Evolutionary conservation across 2,329 filamentous ascomycete species (phyloP).

Genomic region (Penicillium corylophilum): DNA sequence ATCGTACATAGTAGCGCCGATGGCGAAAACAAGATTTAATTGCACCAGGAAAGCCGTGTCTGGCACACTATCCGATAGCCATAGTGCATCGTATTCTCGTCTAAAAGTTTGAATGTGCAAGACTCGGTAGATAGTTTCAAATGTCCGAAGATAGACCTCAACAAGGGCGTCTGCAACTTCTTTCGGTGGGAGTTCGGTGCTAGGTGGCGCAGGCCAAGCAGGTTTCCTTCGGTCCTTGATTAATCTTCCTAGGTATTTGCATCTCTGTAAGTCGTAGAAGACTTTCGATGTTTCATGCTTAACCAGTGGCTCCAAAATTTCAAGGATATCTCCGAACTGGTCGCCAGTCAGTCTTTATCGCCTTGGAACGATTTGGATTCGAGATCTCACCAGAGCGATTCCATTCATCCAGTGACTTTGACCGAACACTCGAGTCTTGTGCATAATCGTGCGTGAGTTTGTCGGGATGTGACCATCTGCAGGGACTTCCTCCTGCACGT

Average conservation of each 20-base stretch:
- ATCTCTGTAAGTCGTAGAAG: constrained; percentile 45
- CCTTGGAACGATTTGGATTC: not conserved
- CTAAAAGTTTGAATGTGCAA: constrained; percentile 58
- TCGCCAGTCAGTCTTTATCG: not conserved
- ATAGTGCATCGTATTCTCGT: constrained; percentile 55
- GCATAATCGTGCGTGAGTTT: constrained; percentile 47
- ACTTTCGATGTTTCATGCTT: constrained; percentile 41
- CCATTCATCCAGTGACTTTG: constrained; percentile 58
- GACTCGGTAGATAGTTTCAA: constrained; percentile 57
- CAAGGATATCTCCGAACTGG: constrained; percentile 36
- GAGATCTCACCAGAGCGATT: constrained; percentile 25
- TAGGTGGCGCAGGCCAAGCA: constrained; percentile 48
- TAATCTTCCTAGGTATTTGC: constrained; percentile 53
- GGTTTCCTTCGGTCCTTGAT: constrained; percentile 55
- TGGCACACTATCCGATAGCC: constrained; percentile 33
- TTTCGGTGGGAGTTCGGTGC: constrained; percentile 45
- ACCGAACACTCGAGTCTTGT: constrained; percentile 58
- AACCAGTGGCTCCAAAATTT: constrained; percentile 44
- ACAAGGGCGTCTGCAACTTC: constrained; percentile 51
- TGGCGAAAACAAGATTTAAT: constrained; percentile 58
- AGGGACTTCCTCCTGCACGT: constrained; percentile 43
- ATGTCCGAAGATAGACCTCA: constrained; percentile 54
- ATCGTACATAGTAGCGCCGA: constrained; percentile 55
- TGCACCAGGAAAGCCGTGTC: constrained; percentile 53
- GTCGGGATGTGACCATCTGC: constrained; percentile 30